Evolutionary conservation across 495 filamentous ascomycete species (phyloP).

Genomic region (Trichoderma virens): DNA sequence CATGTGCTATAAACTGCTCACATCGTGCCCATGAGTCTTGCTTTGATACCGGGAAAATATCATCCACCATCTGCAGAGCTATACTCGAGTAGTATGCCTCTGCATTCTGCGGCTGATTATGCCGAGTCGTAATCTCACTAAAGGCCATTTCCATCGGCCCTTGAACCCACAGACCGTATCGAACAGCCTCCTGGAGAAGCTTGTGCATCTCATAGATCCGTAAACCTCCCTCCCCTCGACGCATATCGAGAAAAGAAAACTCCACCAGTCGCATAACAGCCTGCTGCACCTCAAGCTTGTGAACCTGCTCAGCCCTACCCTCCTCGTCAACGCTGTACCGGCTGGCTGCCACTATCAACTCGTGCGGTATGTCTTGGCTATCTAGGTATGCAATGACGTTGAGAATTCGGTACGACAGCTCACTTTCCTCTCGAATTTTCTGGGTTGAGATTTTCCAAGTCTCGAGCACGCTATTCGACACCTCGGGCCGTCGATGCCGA

Average conservation of each 20-base stretch:
- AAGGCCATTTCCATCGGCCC: not conserved
- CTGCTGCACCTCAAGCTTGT: not conserved
- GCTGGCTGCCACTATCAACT: conserved; percentile 12
- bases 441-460: conserved; percentile 21
- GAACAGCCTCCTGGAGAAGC: conserved; percentile 21
- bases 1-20: conserved; percentile 17
- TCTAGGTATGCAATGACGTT: conserved; percentile 17
- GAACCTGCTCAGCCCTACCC: not conserved
- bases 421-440: conserved; percentile 17
- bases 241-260: conserved; percentile 15
- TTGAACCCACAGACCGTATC: conserved; percentile 13
- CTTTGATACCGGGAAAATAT: conserved; percentile 15
- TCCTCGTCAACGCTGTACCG: not conserved
- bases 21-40: conserved; percentile 15
- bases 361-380: conserved; percentile 19
- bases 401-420: conserved; percentile 17
- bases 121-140: not conserved
- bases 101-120: not conserved
- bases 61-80: conserved; percentile 13
- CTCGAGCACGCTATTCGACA: conserved; percentile 19
- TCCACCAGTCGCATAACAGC: conserved; percentile 14
- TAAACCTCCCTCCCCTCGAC: not conserved
- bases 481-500: conserved; percentile 13
- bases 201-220: no score
- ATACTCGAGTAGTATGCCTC: conserved; percentile 12